Conservation (phyloP, 108 stramenopile genomes). For the Nitzschia sp. region DNA sequence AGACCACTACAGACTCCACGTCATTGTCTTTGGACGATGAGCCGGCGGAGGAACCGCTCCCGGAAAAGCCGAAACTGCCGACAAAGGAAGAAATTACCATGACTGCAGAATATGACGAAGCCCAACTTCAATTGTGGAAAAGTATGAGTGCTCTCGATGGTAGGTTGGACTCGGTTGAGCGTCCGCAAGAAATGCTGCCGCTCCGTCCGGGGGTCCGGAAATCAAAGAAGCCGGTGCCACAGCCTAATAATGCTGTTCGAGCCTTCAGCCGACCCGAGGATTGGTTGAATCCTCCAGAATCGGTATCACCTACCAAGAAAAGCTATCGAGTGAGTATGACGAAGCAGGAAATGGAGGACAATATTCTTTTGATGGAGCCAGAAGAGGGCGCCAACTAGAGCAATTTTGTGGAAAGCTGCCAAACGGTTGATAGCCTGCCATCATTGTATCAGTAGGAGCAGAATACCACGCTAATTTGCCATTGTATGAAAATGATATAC, state of each 20-base stretch:
- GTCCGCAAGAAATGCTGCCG: conserved; percentile 13
- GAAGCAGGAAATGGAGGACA: background rate
- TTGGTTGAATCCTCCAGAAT: conserved; percentile 6
- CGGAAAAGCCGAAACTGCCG: conserved; percentile 2
- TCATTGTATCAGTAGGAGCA: no score
- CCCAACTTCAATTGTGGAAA: conserved; percentile 18
- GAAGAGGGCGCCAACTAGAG: background rate
- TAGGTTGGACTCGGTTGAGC: background rate
- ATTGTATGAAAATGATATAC: no score
- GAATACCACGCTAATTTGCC: no score
- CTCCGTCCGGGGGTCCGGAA: conserved; percentile 1
- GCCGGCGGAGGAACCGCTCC: background rate
- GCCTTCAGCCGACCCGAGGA: conserved; percentile 20
- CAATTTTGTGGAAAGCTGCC: no score
- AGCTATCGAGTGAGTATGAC: background rate
- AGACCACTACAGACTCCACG: no score
- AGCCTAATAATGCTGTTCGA: conserved; percentile 1
- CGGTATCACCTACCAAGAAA: background rate
- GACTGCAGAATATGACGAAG: conserved; percentile 7
- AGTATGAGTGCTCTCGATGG: conserved; percentile 22
- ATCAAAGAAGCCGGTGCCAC: background rate
- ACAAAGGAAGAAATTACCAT: conserved; percentile 14
- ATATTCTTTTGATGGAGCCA: conserved; percentile 8
- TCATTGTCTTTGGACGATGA: background rate
- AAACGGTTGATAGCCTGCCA: no score